A percentile compares a stretch with the other conserved stretches of the same genome.
phyloP scores from a whole-genome alignment of 148 eudicot species.

The Limonium bicolor region DNA sequence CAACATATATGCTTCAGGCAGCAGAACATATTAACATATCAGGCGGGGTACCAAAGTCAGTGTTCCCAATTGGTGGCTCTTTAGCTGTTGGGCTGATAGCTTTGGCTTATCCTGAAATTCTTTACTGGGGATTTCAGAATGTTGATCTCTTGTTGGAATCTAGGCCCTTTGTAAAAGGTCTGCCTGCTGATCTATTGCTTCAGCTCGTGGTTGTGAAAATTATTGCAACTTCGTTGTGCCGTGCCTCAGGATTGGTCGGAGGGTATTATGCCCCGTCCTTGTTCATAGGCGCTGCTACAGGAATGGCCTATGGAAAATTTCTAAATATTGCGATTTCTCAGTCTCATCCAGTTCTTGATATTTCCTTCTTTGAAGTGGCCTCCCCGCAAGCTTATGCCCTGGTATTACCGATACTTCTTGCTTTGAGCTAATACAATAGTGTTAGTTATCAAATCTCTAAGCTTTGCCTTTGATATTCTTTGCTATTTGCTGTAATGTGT shows the following conservation, averaged over 20 bases:
- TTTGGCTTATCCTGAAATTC: constrained; percentile 85
- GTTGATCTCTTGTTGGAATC: constrained; percentile 82
- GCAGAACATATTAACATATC: constrained; percentile 32
- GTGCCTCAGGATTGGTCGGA: constrained; percentile 90
- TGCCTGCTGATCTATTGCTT: constrained; percentile 55
- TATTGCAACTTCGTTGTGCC: constrained; percentile 67
- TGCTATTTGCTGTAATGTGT: no score
- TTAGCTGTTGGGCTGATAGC: constrained; percentile 71
- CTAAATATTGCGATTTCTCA: constrained; percentile 36
- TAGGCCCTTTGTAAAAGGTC: constrained; percentile 51
- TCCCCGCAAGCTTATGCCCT: constrained; percentile 96
- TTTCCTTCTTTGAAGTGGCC: constrained; percentile 67
- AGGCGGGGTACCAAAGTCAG: constrained; percentile 33
- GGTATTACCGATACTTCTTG: constrained; percentile 24
- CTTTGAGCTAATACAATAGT: no score
- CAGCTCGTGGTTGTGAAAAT: constrained; percentile 75
- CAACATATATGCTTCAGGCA: constrained; percentile 44
- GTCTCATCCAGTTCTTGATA: constrained; percentile 38
- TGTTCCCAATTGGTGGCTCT: constrained; percentile 62
- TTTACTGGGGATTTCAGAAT: constrained; percentile 93
- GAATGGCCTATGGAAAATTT: constrained; percentile 87
- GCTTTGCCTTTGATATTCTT: no score
- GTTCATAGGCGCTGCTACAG: constrained; percentile 93
- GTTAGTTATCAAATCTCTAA: no score
- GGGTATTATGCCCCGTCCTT: constrained; percentile 95